Evolutionary conservation across 805 yeast genomes (phyloP), one percentile per base, ranked within the genome.

Genomic region (Saccharomycopsis oosterbeekiorum): DNA sequence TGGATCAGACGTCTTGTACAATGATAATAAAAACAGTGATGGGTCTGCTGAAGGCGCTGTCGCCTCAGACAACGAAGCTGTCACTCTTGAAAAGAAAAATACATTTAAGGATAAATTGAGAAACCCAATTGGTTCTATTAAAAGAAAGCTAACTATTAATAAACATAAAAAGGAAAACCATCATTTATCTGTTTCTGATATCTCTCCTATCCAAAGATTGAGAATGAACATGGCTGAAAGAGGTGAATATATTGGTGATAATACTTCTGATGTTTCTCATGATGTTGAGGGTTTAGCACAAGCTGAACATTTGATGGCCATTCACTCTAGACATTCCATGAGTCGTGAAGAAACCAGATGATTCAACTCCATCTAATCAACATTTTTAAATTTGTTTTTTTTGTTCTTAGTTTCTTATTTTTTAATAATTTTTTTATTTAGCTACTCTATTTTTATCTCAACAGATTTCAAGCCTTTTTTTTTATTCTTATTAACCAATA

Each of bases 201-300:
- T 47, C 21, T 39, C 60, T 29, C 62, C 63, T n/a, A 59, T 63
- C 51, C 59, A 61, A 21, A 41, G 43, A 21, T 55, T 64, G 62
- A 59, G 66, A 60, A 12, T 40, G 24, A 60, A 57, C 34, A 64
- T 64, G 66, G 62, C 60, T 14, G 21, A 54, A 15, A 53, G 50
- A 10, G 66, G 66, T 26, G 65, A 65, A 37, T 61, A 61, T 36
- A 41, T 55, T 19, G 64, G 65, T 24, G 58, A 58, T 34, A 64
- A 75, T 56, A 70, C 67, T 56, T 76, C 79, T 1, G 69, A 78
- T 57, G 75, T 75, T 21, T 73, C 80, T 4, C 82, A 78, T 61
- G 79, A 77, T 34, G 68, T 79, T 50, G 81, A 81, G 0, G 83
- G 83, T 10, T 71, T 79, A 58, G 75, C 80, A 1, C 79, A 77